These are phyloP conservation scores for Catunica adiposa DNA, from an alignment of 2,329 filamentous ascomycete genomes.

Conservation along the genomic window DNA sequence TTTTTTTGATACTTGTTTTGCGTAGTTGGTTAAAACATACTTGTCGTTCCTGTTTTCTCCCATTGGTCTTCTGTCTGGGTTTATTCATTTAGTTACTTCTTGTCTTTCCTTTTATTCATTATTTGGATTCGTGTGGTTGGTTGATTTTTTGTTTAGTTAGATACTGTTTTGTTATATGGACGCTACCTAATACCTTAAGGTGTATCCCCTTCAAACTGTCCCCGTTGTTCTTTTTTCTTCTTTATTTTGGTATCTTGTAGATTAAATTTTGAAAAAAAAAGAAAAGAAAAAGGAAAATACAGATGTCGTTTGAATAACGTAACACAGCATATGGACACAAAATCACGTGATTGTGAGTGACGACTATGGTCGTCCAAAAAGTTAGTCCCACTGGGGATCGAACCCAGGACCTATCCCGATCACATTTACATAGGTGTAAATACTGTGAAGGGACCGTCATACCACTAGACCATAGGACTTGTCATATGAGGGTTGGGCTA, in stretches of 20 bases:
- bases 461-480: conserved; percentile 19
- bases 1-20: not conserved
- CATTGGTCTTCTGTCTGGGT: not conserved
- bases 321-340: too few species aligned
- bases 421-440: not conserved
- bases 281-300: too few species aligned
- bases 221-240: too few species aligned
- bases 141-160: not conserved
- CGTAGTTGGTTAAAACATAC: conserved; percentile 4
- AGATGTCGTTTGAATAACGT: too few species aligned
- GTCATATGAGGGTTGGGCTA: not conserved
- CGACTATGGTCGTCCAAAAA: not conserved
- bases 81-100: not conserved
- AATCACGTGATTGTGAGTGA: too few species aligned
- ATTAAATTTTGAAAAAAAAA: too few species aligned
- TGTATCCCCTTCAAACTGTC: not conserved
- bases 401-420: conserved; percentile 14
- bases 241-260: too few species aligned
- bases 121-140: not conserved
- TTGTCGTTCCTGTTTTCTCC: not conserved
- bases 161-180: not conserved
- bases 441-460: conserved; percentile 14
- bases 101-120: not conserved
- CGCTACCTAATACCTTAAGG: not conserved
- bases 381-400: conserved; percentile 15